Base-by-base conservation (phyloP, 768 basidiomycete species). In the Serpula lacrymans region DNA sequence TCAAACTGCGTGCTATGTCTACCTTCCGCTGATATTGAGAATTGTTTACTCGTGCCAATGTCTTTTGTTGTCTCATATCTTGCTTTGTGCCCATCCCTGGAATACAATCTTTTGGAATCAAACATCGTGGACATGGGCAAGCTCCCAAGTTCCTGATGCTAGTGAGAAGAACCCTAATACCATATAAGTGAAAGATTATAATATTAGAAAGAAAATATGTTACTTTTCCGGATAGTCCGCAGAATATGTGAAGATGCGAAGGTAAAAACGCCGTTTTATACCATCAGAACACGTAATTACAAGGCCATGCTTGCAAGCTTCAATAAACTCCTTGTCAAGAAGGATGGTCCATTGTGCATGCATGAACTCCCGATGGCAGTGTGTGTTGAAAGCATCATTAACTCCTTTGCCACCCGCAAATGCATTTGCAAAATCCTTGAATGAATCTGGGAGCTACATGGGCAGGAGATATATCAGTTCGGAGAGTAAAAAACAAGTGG, bases 211-310 rank as follows among this genome's bases (percentile, higher is more conserved):
- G 16, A 8, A 12, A 24, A 6, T 13, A 28, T 3, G 14, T 11
- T 34, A 67, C 66, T 64, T 64, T 31, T 68, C 61, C 0, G 51
- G 51, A 37, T 52, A 52, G 16, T 52, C 51, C 9, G 47, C 51
- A 0, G 46, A 47, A 17, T 51, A 52, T 2, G 41, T 53, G 8
- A 52, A 52, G 10, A 52, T 48, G 6, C 51, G 16, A 2, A 43
- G 51, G n/a, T 47, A 52, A 13, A 52, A 34, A 30, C 51, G 22
- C 3, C 46, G 25, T 10, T 6, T 16, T 14, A 52, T 28, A 3
- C 47, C 37, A 20, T 52, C 51, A 11, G 17, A 30, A 23, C 51
- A 52, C 9, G 1, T 16, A 4, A 52, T 46, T 3, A 52, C 42
- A 5, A 52, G 44, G 1, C 51, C 42, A 22, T 52, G 49, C 14